Base-by-base conservation (phyloP, 2,329 filamentous ascomycete genomes). In the Sclerotinia borealis region DNA sequence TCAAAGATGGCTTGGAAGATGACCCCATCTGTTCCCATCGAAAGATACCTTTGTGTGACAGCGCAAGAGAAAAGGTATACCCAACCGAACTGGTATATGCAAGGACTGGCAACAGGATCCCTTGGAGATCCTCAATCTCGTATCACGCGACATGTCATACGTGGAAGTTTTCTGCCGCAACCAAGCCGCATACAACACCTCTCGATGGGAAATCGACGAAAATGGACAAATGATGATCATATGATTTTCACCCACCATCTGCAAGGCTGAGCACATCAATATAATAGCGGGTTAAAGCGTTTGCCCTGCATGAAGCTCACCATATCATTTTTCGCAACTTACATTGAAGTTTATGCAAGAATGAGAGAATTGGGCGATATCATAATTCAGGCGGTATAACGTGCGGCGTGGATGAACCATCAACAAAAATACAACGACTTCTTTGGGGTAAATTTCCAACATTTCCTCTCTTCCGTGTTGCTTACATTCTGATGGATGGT, bases 121-220 rank as follows among this genome's bases (percentile, higher is more conserved):
- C 48, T 51, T 55, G 52, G 31, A 64, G 65, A 63, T 64, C n/a
- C 37, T 41, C 29, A 47, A 66, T 66, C 63, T 67, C 59, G 67
- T 68, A 59, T 61, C 51, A 67, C 63, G 54, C 61, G 67, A 68
- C 64, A 52, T 63, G 64, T 69, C 67, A 67, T 58, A 51, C 59
- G 29, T 51, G 47, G 41, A 59, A 39, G 34, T 36, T 58, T 34
- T 25, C 36, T 34, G 31, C 39, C 19, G 27, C 54, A 25, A 39
- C 19, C 13, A 65, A 49, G 55, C 43, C 49, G 25, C 29, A 25
- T 34, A 34, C 39, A 31, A 8, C 27, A 17, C 39, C 45, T 29
- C 15, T 39, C 22, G 51, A 41, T 54, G 25, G 29, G 7, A 34
- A 9, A 34, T 45, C 7, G 29, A 61, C 59, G 48, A 55, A 36